Evolutionary conservation across 169 alveolate genomes (phyloP), one percentile per base, ranked within the genome.

Genomic region (Eimeria maxima): DNA sequence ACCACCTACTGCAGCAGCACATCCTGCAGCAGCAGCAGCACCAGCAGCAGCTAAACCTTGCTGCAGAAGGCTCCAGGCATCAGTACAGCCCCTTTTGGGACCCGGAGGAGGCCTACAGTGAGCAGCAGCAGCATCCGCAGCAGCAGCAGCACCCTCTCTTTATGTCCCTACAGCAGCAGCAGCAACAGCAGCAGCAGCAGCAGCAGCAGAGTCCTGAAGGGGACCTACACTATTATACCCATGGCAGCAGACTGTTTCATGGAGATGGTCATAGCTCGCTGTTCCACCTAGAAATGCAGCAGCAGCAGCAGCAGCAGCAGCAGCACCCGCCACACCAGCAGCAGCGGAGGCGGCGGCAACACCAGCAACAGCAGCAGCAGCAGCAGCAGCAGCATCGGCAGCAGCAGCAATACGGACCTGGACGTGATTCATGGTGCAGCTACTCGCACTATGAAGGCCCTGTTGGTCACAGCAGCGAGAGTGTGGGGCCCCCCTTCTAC

Each of bases 121-220:
- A 73, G 55, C 60, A 76, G 87, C 87, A 76, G 87, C 87, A 76
- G 87, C 87, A 44, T 55, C 87, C 45, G 65, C 65, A 47, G 71
- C 73, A 47, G 73, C 73, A 45, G 73, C 90, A 45, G 50, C 90
- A 24, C 50, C 90, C 7, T 45, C 90, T 42, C 27, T 24, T 8
- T 18, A 7, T 60, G n/a, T 60, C 4, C 20, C 20, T 60, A 14
- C 67, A 18, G 24, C 67, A 57, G 69, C 69, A 60, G 69, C 69
- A 20, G 20, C 69, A 60, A 27, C 69, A 60, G 69, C 69, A 60
- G 63, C 53, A 44, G 87, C 87, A 76, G 63, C 87, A 42, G 87
- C 87, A 33, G 60, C 53, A 33, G 63, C 53, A 69, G 80, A n/a
- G 18, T 8, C 22, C 42, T 69, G 80, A 33, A 10, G 45, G 20